These are phyloP conservation scores for Strobilomyces dryophilus DNA, from an alignment of 768 basidiomycete species.

Conservation along the genomic window DNA sequence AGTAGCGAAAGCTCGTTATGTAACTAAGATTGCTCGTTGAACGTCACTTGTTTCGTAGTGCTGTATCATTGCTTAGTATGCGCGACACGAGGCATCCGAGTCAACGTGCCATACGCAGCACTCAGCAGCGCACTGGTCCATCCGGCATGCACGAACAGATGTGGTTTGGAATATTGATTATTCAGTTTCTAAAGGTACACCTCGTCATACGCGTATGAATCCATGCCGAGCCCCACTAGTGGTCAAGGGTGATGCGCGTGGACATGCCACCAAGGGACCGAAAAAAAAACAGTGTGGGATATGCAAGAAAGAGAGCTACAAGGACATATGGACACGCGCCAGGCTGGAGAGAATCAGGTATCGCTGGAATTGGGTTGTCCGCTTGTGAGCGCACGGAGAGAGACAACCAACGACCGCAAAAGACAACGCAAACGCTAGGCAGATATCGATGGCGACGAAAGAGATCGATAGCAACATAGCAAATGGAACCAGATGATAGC, in stretches of 20 bases:
- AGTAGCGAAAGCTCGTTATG: too few relatives aligned
- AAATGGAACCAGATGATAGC: constrained; percentile 14
- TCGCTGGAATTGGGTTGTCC: constrained; percentile 11
- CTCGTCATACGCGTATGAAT: constrained; percentile 18
- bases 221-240: constrained; percentile 6
- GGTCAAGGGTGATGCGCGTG: constrained; percentile 5
- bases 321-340: constrained; percentile 8
- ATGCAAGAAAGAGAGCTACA: constrained; percentile 22
- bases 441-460: constrained; percentile 17
- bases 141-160: neutral
- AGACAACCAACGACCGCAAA: constrained; percentile 13
- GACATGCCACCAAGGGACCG: neutral
- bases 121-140: too few relatives aligned
- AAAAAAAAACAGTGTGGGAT: constrained; percentile 3
- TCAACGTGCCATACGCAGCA: too few relatives aligned
- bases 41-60: too few relatives aligned
- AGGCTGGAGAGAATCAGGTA: constrained; percentile 12
- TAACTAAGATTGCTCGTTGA: too few relatives aligned
- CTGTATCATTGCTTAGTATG: too few relatives aligned
- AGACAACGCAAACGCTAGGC: constrained; percentile 13
- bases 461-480: constrained; percentile 27
- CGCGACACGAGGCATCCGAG: too few relatives aligned
- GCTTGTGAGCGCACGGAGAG: constrained; percentile 1
- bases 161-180: constrained; percentile 6
- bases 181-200: constrained; percentile 25